phyloP scores from a whole-genome alignment of 1,139 yeast genomes.

The Yamadazyma jaroonii region DNA sequence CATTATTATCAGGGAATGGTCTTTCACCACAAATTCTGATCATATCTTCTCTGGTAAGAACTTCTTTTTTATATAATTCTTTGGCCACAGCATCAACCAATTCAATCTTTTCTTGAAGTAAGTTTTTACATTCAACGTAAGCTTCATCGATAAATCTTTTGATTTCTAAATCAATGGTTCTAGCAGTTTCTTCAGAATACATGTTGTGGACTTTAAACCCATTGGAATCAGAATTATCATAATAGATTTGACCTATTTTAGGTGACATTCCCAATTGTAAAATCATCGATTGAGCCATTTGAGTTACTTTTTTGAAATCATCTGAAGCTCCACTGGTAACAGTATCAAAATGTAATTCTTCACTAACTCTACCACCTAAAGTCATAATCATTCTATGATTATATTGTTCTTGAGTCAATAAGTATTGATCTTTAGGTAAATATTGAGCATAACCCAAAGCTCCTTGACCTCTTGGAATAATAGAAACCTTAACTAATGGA shows the following conservation, averaged over 20 bases:
- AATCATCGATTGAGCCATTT: constrained; percentile 77
- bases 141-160: constrained; percentile 57
- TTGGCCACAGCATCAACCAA: constrained; percentile 71
- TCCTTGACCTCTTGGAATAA: constrained; percentile 82
- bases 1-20: constrained; percentile 75
- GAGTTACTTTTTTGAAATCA: constrained; percentile 76
- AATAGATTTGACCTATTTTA: constrained; percentile 61
- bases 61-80: constrained; percentile 64
- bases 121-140: constrained; percentile 48
- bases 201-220: constrained; percentile 62
- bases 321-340: constrained; percentile 82
- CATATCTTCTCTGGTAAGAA: constrained; percentile 81
- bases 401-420: constrained; percentile 64
- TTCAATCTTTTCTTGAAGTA: constrained; percentile 56
- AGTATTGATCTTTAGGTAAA: constrained; percentile 72
- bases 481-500: constrained; percentile 75
- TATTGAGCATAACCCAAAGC: constrained; percentile 84
- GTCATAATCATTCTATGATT: constrained; percentile 79
- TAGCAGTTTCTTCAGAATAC: constrained; percentile 68
- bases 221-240: constrained; percentile 42
- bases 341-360: constrained; percentile 71
- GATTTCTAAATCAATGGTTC: constrained; percentile 63
- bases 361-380: constrained; percentile 76
- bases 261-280: constrained; percentile 74
- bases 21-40: constrained; percentile 68